A percentile compares a stretch with the other conserved stretches of the same genome.
phyloP scores from a whole-genome alignment of 2,329 filamentous ascomycete species.

The Chaetothyriales sp. region DNA sequence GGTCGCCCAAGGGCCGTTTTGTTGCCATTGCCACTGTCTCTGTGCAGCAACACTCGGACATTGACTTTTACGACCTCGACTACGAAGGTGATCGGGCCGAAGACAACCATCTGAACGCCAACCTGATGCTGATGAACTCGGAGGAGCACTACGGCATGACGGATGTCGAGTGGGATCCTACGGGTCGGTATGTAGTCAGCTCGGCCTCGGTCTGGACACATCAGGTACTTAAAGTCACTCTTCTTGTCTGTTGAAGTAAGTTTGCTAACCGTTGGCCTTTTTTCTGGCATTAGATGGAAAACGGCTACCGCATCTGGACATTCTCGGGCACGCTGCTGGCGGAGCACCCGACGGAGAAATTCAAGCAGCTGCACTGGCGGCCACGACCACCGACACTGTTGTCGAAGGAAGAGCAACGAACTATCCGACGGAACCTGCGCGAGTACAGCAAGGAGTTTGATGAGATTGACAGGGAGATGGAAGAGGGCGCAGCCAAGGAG shows the following conservation, averaged over 20 bases:
- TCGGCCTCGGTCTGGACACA: constrained; percentile 95
- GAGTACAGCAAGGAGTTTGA: constrained; percentile 94
- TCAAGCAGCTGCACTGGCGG: constrained; percentile 95
- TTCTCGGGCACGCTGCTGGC: constrained; percentile 81
- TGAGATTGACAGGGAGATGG: constrained; percentile 83
- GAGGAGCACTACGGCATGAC: constrained; percentile 95
- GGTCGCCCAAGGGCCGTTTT: constrained; percentile 90
- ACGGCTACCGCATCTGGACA: constrained; percentile 95
- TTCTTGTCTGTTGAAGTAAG: constrained; percentile 2
- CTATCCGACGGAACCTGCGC: constrained; percentile 92
- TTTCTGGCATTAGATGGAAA: constrained; percentile 65
- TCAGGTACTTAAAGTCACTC: constrained; percentile 48
- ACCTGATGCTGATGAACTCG: constrained; percentile 85
- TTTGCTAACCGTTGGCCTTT: constrained; percentile 14
- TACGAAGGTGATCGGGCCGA: constrained; percentile 95
- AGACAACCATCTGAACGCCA: constrained; percentile 88
- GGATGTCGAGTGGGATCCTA: constrained; percentile 95
- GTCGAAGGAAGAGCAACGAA: constrained; percentile 91
- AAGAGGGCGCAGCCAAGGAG: constrained; percentile 82
- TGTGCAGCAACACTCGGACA: constrained; percentile 82
- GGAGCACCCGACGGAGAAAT: constrained; percentile 86
- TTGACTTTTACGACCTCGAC: constrained; percentile 96
- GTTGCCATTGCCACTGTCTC: constrained; percentile 86
- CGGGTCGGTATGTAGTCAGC: constrained; percentile 82
- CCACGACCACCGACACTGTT: constrained; percentile 83